Evolutionary conservation across 2,329 filamentous ascomycete genomes (phyloP).

Genomic region (Talaromyces sp.): DNA sequence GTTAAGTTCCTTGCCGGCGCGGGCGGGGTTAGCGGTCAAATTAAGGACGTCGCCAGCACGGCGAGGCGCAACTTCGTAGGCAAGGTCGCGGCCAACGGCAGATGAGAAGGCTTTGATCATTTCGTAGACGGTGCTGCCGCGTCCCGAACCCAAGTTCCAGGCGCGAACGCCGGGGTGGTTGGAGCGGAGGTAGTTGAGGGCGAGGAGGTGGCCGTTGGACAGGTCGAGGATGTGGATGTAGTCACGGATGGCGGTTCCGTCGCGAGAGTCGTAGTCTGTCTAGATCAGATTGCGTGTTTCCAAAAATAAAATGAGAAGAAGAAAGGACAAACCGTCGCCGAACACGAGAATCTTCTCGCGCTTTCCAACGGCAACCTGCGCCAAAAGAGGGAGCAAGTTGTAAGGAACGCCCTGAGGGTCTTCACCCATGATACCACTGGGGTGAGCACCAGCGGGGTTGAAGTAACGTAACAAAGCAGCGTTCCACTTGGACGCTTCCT

Average conservation of each 20-base stretch:
- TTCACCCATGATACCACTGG: constrained; percentile 95
- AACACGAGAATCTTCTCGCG: constrained; percentile 92
- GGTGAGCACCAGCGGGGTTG: constrained; percentile 93
- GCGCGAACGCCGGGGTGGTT: constrained; percentile 85
- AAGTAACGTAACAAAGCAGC: constrained; percentile 93
- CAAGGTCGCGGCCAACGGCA: constrained; percentile 78
- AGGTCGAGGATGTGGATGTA: constrained; percentile 97
- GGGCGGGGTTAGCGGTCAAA: constrained; percentile 83
- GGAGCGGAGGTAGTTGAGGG: constrained; percentile 83
- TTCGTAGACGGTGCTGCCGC: constrained; percentile 92
- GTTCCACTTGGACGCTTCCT: constrained; percentile 78
- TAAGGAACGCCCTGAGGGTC: constrained; percentile 93
- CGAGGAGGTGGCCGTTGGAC: constrained; percentile 78
- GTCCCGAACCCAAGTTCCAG: constrained; percentile 95
- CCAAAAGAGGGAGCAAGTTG: constrained; percentile 90
- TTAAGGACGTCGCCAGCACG: constrained; percentile 88
- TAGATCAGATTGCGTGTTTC: neutral
- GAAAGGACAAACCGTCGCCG: constrained; percentile 68
- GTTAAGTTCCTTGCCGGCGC: constrained; percentile 81
- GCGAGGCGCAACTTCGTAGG: constrained; percentile 80
- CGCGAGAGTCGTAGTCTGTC: constrained; percentile 81
- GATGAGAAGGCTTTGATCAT: constrained; percentile 93
- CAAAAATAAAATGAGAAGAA: neutral
- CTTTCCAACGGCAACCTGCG: constrained; percentile 93
- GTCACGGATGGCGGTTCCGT: constrained; percentile 92